Base-by-base conservation (phyloP, 495 filamentous ascomycete genomes). In the Hyaloscypha variabilis region DNA sequence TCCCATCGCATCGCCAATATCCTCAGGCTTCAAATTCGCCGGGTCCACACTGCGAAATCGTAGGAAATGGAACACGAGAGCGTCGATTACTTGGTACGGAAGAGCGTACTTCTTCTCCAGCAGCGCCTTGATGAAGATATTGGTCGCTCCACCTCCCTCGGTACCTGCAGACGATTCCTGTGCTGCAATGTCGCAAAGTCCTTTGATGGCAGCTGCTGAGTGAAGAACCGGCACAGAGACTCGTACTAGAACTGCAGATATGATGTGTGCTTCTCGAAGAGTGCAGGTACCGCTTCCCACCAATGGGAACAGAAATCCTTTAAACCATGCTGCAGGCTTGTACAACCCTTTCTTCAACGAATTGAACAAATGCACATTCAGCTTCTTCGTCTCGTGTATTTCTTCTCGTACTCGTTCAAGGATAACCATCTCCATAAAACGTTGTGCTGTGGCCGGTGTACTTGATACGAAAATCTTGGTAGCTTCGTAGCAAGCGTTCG, bases 101-200 rank as follows among this genome's bases (percentile, higher is more conserved):
- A 99, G 82, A 1, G 95, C 95, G 69, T 99, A 98, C 71, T 93
- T 92, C 84, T 99, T 99, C 78, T 98, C 94, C 13, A 99, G 79
- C 59, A 99, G 86, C 21, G 90, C 86, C 65, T 90, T 89, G 74
- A 99, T 96, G 79, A 98, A 94, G 51, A 94, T 88, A 75, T 97
- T 97, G 25, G 93, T 93, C 11, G 95, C 88, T 26, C 86, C 87
- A 59, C 93, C 88, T 70, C 88, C 87, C 71, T 97, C 94, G 8
- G 84, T 85, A 28, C 81, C 83, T 14, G 89, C 77, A 21, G 86
- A 85, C 46, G 86, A 91, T 73, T 95, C 91, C 69, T 95, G 91
- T 2, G 93, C 92, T 13, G 93, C 91, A 71, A 99, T 91, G 59
- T 99, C 95, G 72, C 93, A 97, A 68, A 98, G 84, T 5, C 91